Evolutionary conservation across 176 grass and related monocot genomes (phyloP), one percentile per base, ranked within the genome.

Genomic region (Avena sativa): DNA sequence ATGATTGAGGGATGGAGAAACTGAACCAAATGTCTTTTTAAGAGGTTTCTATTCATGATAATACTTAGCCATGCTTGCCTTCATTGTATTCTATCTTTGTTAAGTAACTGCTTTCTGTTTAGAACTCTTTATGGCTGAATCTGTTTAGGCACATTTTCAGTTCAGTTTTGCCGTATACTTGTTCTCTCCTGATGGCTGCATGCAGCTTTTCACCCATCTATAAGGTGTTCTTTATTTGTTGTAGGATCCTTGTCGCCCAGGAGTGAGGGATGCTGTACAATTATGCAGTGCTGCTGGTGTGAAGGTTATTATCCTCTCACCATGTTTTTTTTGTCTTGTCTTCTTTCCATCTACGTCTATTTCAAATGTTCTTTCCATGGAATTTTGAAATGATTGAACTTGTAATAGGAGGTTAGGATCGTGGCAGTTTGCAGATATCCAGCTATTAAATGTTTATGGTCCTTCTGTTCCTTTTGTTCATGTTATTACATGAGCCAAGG

Each of bases 181-280:
- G 1, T 56, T 56, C 0, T 56, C 16, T 56, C 14, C 8, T 57
- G 51, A 57, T 78, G 75, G 19, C n/a, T 55, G 19, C 55, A 61
- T 79, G 36, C 20, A 61, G 56, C 36, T 26, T 62, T 46, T 61
- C 55, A 40, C 36, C 6, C 17, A 32, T 19, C n/a, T 68, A 38
- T 76, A 78, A 5, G 4, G 8, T 20, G 49, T 5, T 57, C 7
- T 49, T 59, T 57, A 68, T 81, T 80, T 40, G 32, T 47, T 84
- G 32, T 49, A 93, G 91, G 91, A 93, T 90, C 88, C 91, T 11
- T 93, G 91, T 67, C 88, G 91, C 51, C 91, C 77, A 50, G 88
- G 91, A 43, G 91, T 93, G 26, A 93, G 81, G 80, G 77, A 88
- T 12, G 91, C 91, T 78, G 91, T 93, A 38, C 20, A 88, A 83